Base-by-base conservation (phyloP, 2,329 filamentous ascomycete genomes). In the Alternaria metachromatica region DNA sequence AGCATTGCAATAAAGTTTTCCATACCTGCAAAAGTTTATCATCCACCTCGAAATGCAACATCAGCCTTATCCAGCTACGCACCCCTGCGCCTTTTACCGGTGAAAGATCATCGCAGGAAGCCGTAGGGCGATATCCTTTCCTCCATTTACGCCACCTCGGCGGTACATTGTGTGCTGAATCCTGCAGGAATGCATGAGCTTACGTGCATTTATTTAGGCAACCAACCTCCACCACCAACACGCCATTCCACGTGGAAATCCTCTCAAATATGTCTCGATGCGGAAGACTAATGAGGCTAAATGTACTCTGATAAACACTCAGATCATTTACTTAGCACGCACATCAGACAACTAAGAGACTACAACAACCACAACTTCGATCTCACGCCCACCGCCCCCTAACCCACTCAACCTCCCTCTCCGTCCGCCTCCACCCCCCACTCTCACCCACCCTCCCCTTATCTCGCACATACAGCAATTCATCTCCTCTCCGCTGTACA, bases 181-280 rank as follows among this genome's bases (percentile, higher is more conserved):
- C 53, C 37, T 55, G 37, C 53, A 55, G 33, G 33, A 41, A 28
- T 55, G 53, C 53, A 55, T 44, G 53, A 8, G 44, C 53, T 55
- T 25, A 55, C 37, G 9, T 55, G 53, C 37, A 15, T 26, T 18
- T 41, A 54, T 30, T 28, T 20, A 55, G 51, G 51, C 51, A 2
- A 13, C 33, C 51, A 20, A 23, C 5, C 49, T 33, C 11, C 30
- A n/a, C 20, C 49, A 51, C 11, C 18, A 37, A 10, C 49, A 25
- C 9, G 1, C 0, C 0, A n/a, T 10, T 1, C 33, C 13, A 15
- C 33, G 49, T 20, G 33, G 23, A 12, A n/a, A 3, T 53, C 11
- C 28, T 51, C 12, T 51, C 12, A 30, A 23, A 23, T 2, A 33
- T 7, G 6, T 11, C 18, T 21, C 2, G 3, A 21, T 11, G 10